Evolutionary conservation across 2,329 filamentous ascomycete genomes (phyloP).

Genomic region (Clonostachys sp.): DNA sequence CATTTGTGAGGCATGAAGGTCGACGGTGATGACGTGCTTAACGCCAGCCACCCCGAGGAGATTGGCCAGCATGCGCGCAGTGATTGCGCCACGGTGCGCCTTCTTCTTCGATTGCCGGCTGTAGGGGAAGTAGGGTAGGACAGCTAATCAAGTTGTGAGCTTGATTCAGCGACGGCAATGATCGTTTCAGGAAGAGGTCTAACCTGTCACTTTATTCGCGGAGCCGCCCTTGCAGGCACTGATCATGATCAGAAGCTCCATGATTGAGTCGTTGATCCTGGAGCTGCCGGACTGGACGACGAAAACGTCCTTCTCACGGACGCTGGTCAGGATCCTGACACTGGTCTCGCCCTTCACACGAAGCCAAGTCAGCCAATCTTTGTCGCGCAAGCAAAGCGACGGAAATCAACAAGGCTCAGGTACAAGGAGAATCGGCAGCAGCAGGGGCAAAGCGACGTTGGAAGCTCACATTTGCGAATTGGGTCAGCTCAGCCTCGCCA

Average conservation of each 20-base stretch:
- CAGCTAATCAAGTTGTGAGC: constrained; percentile 45
- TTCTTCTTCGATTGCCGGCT: constrained; percentile 99
- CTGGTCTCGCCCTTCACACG: constrained; percentile 61
- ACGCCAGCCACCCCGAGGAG: constrained; percentile 89
- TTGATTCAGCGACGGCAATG: constrained; percentile 6
- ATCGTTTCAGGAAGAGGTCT: constrained; percentile 11
- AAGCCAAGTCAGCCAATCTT: not conserved
- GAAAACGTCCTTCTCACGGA: constrained; percentile 98
- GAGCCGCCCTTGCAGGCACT: constrained; percentile 97
- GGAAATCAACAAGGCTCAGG: not conserved
- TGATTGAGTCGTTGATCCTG: constrained; percentile 97
- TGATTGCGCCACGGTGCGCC: constrained; percentile 92
- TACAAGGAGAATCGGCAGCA: constrained; percentile 1
- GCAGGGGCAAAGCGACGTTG: constrained; percentile 12
- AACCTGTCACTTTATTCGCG: constrained; percentile 94
- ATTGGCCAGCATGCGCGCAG: constrained; percentile 94
- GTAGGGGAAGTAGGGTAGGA: constrained; percentile 96
- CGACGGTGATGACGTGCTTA: constrained; percentile 95
- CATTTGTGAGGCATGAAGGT: constrained; percentile 97
- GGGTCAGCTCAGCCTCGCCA: constrained; percentile 60
- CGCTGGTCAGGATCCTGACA: constrained; percentile 66
- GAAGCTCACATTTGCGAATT: constrained; percentile 64
- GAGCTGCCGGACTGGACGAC: constrained; percentile 95
- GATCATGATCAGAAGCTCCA: constrained; percentile 99
- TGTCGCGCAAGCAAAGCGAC: not conserved